These are phyloP conservation scores for Beauveria sp. DNA, from an alignment of 2,329 filamentous ascomycete genomes.

Conservation along the genomic window DNA sequence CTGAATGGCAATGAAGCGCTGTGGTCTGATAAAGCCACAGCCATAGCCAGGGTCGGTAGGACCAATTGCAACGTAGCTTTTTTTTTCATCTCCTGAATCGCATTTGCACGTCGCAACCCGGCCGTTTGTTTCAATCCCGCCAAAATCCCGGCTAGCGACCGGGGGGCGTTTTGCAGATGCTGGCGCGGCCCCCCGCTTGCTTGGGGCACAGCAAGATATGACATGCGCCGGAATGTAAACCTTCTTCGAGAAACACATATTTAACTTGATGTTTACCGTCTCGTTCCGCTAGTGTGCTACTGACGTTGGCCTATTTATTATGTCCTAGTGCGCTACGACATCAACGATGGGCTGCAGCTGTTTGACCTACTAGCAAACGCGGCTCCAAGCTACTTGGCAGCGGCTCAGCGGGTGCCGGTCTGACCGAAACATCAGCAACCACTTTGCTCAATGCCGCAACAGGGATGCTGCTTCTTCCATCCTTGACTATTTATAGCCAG, in stretches of 20 bases:
- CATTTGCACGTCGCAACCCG: background rate
- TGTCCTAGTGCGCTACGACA: background rate
- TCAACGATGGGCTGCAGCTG: background rate
- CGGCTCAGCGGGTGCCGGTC: background rate
- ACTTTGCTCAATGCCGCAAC: background rate
- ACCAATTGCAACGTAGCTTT: conserved; percentile 3
- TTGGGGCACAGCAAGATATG: background rate
- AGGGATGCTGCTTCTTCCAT: background rate
- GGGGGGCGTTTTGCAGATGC: background rate
- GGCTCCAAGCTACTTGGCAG: background rate
- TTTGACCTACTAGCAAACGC: background rate
- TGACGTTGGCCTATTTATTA: too few relatives aligned
- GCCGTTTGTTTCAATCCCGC: conserved; percentile 5
- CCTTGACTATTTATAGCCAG: background rate
- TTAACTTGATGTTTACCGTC: too few relatives aligned
- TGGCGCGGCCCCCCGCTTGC: background rate
- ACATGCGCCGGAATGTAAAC: background rate
- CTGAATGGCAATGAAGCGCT: background rate
- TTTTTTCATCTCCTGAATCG: background rate
- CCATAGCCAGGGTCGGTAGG: background rate
- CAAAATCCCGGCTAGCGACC: conserved; percentile 1
- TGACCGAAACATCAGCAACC: background rate
- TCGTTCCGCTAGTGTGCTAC: background rate
- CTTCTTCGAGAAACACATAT: background rate
- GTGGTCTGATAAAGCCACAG: background rate